A percentile compares a stretch with the other conserved stretches of the same genome.
Conservation (phyloP, 2,329 filamentous ascomycete species). For the Truncatella angustata region DNA sequence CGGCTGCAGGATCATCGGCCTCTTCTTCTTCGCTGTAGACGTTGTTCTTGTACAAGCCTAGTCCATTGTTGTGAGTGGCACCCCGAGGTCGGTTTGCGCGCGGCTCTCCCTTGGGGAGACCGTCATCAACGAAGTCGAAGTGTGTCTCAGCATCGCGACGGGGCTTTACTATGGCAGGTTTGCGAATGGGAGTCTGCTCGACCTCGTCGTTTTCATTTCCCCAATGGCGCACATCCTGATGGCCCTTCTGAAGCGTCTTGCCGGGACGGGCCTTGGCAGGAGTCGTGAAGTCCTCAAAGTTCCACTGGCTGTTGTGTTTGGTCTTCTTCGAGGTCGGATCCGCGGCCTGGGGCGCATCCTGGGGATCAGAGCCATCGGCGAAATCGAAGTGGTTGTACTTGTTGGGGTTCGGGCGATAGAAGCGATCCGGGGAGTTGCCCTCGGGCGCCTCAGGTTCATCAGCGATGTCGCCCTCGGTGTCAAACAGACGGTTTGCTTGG, state of each 20-base stretch:
- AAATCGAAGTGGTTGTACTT: constrained; percentile 89
- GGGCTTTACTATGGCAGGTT: constrained; percentile 60
- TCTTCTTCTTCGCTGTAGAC: constrained; percentile 60
- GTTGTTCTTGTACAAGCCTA: constrained; percentile 75
- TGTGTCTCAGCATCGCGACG: constrained; percentile 80
- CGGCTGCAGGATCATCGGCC: constrained; percentile 28
- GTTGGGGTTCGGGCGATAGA: constrained; percentile 66
- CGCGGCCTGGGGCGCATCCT: constrained; percentile 44
- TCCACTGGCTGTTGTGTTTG: constrained; percentile 76
- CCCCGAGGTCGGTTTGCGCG: constrained; percentile 49
- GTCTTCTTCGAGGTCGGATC: constrained; percentile 44
- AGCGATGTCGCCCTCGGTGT: constrained; percentile 49
- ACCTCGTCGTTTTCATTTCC: constrained; percentile 67
- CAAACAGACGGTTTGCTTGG: constrained; percentile 62
- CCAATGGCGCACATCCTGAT: constrained; percentile 76
- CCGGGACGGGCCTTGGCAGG: constrained; percentile 68
- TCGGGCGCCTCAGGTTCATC: constrained; percentile 40
- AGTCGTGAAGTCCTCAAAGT: constrained; percentile 83
- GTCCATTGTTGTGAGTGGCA: constrained; percentile 63
- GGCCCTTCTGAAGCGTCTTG: constrained; percentile 50
- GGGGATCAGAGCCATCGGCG: constrained; percentile 59
- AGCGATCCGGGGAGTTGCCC: constrained; percentile 37
- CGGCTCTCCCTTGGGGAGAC: constrained; percentile 52
- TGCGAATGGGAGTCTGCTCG: constrained; percentile 55
- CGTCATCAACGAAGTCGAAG: constrained; percentile 81